Evolutionary conservation across 768 basidiomycete species (phyloP).

Genomic region (Boletellus ananiceps): DNA sequence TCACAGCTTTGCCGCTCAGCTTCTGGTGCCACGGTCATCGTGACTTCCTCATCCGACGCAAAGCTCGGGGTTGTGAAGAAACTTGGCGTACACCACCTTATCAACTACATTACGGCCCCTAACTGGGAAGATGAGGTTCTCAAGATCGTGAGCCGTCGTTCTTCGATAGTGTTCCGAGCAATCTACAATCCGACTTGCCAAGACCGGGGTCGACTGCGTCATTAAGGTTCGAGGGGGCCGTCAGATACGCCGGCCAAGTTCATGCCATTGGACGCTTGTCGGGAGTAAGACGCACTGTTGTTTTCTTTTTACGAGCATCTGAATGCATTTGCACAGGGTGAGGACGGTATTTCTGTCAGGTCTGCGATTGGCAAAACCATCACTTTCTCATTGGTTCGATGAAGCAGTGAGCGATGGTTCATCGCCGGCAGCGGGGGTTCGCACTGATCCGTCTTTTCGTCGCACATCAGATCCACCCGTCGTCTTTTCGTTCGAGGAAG

Average conservation of each 20-base stretch:
- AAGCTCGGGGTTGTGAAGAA: slow-evolving; percentile 51
- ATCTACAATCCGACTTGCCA: background rate
- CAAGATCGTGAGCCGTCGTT: slow-evolving; percentile 35
- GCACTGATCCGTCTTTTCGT: slow-evolving; percentile 43
- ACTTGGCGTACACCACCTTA: slow-evolving; percentile 49
- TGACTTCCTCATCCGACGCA: slow-evolving; percentile 61
- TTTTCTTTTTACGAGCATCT: too few species aligned
- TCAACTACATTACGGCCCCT: slow-evolving; percentile 58
- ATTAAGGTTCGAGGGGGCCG: slow-evolving; percentile 38
- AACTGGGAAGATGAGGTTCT: slow-evolving; percentile 56
- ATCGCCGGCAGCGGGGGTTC: background rate
- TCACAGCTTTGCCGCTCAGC: slow-evolving; percentile 53
- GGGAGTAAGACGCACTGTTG: slow-evolving; percentile 23
- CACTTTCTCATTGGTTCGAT: slow-evolving; percentile 49
- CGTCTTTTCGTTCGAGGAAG: slow-evolving; percentile 53
- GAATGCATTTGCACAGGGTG: slow-evolving; percentile 11
- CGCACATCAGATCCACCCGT: slow-evolving; percentile 46
- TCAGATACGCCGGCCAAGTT: slow-evolving; percentile 41
- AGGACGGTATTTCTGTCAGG: slow-evolving; percentile 30
- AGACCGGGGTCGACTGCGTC: slow-evolving; percentile 39
- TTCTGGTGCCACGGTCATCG: slow-evolving; percentile 59
- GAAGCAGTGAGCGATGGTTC: slow-evolving; percentile 42
- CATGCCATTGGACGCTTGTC: slow-evolving; percentile 52
- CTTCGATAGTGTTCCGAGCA: background rate
- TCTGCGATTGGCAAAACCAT: slow-evolving; percentile 38